Conservation (phyloP, 768 basidiomycete genomes). For the Coprinopsis sp. region DNA sequence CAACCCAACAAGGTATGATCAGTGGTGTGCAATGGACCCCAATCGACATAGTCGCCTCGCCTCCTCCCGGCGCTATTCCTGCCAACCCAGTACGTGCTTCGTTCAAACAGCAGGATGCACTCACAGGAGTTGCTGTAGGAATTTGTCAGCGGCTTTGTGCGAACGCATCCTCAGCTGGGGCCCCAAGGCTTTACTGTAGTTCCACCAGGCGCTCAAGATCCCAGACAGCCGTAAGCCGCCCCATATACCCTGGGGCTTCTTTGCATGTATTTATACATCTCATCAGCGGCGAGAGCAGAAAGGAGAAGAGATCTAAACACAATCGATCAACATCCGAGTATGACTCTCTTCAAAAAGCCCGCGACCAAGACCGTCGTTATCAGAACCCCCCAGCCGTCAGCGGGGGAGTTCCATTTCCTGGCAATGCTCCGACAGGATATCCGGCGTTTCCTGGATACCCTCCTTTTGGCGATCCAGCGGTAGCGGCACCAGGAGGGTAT, state of each 20-base stretch:
- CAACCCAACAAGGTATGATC: constrained; percentile 63
- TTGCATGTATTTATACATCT: background rate
- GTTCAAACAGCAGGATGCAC: background rate
- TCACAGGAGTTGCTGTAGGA: constrained; percentile 1
- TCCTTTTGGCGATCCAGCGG: too few relatives aligned
- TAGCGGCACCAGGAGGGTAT: background rate
- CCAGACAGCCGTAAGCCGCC: background rate
- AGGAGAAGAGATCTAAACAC: background rate
- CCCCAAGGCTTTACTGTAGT: constrained; percentile 30
- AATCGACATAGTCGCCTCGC: constrained; percentile 58
- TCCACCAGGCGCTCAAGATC: background rate
- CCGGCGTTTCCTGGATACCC: too few relatives aligned
- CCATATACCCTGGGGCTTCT: too few relatives aligned
- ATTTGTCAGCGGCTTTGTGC: constrained; percentile 39
- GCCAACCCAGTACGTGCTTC: constrained; percentile 46
- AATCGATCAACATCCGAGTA: background rate
- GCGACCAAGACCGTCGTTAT: background rate
- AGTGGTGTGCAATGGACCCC: constrained; percentile 67
- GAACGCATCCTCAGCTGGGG: constrained; percentile 29
- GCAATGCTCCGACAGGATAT: too few relatives aligned
- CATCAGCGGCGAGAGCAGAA: background rate
- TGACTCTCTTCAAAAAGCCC: background rate
- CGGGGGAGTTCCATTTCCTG: too few relatives aligned
- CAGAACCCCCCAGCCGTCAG: too few relatives aligned
- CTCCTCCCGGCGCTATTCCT: constrained; percentile 57